Evolutionary conservation across 2,329 filamentous ascomycete genomes (phyloP).

Genomic region (Aspergillus tamarii): DNA sequence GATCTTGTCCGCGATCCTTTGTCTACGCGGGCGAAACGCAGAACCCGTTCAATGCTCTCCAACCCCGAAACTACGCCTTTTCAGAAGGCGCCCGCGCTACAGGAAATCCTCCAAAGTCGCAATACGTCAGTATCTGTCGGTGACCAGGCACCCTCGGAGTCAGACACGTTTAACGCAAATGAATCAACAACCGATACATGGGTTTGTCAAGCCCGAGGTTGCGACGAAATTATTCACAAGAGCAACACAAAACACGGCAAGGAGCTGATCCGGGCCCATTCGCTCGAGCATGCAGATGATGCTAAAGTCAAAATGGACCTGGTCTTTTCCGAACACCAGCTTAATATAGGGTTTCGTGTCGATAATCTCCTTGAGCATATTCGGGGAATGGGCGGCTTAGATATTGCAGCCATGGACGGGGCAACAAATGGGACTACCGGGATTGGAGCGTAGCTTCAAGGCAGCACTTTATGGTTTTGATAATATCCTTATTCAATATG

Average conservation of each 20-base stretch:
- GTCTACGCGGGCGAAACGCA: conserved; percentile 34
- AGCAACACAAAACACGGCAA: conserved; percentile 36
- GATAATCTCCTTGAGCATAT: conserved; percentile 38
- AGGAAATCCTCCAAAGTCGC: conserved; percentile 31
- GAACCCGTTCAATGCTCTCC: conserved; percentile 34
- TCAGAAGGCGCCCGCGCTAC: conserved; percentile 31
- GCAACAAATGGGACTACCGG: conserved; percentile 12
- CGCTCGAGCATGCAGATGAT: conserved; percentile 38
- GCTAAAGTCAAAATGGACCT: conserved; percentile 40
- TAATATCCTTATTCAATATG: conserved; percentile 6
- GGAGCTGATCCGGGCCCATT: conserved; percentile 38
- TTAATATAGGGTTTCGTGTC: conserved; percentile 38
- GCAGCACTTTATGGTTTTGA: conserved; percentile 2
- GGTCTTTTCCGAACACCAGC: conserved; percentile 39
- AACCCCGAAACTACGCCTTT: conserved; percentile 27
- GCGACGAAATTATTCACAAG: conserved; percentile 36
- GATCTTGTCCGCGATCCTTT: conserved; percentile 38
- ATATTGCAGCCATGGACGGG: conserved; percentile 22
- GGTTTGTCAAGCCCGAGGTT: conserved; percentile 37
- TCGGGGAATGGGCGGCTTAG: conserved; percentile 30
- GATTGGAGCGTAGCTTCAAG: background rate
- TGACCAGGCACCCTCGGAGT: conserved; percentile 17
- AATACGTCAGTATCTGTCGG: conserved; percentile 23
- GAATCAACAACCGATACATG: conserved; percentile 35
- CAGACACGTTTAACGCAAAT: conserved; percentile 15